These are phyloP conservation scores for Ceratobasidium sp. DNA, from an alignment of 1,284 basidiomycete species.

Conservation along the genomic window DNA sequence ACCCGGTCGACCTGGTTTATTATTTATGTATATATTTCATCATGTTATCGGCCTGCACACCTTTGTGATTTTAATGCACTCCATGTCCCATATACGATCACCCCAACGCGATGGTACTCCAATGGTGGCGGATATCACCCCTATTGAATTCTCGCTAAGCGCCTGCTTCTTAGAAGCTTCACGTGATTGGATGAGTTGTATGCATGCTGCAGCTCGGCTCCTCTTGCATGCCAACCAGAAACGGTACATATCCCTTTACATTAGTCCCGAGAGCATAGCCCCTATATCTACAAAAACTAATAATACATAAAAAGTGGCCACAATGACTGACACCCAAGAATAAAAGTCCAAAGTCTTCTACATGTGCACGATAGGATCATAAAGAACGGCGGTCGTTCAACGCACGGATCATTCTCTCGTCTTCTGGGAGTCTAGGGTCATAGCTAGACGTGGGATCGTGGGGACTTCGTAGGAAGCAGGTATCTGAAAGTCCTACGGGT, in stretches of 20 bases:
- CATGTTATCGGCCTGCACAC: constrained; percentile 36
- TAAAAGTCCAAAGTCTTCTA: constrained; percentile 17
- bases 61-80: constrained; percentile 54
- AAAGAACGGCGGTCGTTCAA: constrained; percentile 57
- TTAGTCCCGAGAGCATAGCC: neutral
- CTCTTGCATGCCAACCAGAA: neutral
- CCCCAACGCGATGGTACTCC: neutral
- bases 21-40: neutral
- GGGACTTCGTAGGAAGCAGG: constrained; percentile 4
- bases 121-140: neutral
- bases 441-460: constrained; percentile 47
- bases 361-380: constrained; percentile 6
- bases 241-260: neutral
- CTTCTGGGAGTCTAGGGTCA: constrained; percentile 60
- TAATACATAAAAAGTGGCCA: constrained; percentile 14
- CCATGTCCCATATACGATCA: constrained; percentile 48
- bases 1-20: constrained; percentile 71
- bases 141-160: neutral
- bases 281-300: constrained; percentile 31
- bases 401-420: constrained; percentile 67
- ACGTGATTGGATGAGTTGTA: constrained; percentile 4
- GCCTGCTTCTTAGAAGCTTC: neutral
- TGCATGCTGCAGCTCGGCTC: neutral
- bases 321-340: neutral
- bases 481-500: constrained; percentile 11